Percentiles rank a stretch among this genome's conserved stretches.
Conservation (phyloP, 129 eudicot genomes). For the Artemisia argyi region DNA sequence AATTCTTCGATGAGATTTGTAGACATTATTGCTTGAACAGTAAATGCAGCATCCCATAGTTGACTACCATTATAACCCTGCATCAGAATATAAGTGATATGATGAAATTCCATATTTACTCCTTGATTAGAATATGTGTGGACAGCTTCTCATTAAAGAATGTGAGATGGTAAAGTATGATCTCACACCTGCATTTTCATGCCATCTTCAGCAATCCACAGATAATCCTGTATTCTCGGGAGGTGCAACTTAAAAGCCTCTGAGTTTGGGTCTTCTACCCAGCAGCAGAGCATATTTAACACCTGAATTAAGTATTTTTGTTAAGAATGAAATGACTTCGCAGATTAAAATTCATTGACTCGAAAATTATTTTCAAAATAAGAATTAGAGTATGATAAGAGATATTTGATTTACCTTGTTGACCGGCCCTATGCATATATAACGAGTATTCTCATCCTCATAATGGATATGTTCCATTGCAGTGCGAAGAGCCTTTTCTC, state of each 20-base stretch:
- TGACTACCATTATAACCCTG: constrained; percentile 99
- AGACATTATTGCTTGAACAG: constrained; percentile 81
- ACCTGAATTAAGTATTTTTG: constrained; percentile 47
- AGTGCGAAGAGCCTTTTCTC: constrained; percentile 70
- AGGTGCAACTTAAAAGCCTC: constrained; percentile 91
- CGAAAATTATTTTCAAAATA: not conserved
- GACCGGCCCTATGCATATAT: constrained; percentile 90
- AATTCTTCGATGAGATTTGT: constrained; percentile 73
- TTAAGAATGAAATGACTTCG: constrained; percentile 9
- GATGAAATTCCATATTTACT: not conserved
- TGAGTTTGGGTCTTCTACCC: constrained; percentile 97
- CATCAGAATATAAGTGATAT: constrained; percentile 17
- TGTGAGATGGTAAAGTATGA: constrained; percentile 9
- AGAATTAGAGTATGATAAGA: constrained; percentile 6
- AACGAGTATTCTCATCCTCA: constrained; percentile 91
- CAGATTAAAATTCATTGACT: not conserved
- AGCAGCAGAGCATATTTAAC: constrained; percentile 93
- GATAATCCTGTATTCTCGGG: constrained; percentile 76
- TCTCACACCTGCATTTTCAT: constrained; percentile 94
- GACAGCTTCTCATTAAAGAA: constrained; percentile 4
- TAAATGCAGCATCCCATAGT: constrained; percentile 79
- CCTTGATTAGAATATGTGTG: not conserved
- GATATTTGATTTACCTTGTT: constrained; percentile 57
- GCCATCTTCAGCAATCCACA: constrained; percentile 99
- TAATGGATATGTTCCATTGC: constrained; percentile 91